These are phyloP conservation scores for Colletotrichum gigasporum DNA, from an alignment of 2,329 filamentous ascomycete genomes.

Conservation along the genomic window DNA sequence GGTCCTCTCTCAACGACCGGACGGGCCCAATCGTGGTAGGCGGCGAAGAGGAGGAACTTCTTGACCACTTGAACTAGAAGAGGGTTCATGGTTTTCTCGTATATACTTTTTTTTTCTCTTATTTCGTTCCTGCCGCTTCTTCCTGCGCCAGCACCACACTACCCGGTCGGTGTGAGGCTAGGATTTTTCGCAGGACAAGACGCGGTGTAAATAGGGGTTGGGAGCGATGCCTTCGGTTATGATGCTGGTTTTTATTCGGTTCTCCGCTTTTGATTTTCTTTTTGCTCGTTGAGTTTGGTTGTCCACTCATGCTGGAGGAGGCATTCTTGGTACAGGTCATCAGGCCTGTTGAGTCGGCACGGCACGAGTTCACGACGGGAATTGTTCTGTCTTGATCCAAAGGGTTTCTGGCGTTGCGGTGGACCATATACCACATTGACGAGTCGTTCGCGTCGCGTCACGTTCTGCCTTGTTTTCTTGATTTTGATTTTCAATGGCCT, in stretches of 20 bases:
- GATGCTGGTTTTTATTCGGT: not conserved
- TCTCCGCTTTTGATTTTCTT: not conserved
- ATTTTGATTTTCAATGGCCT: not conserved
- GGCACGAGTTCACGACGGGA: conserved; percentile 15
- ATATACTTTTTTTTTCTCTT: conserved; percentile 6
- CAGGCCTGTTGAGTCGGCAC: not conserved
- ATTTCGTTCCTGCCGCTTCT: not conserved
- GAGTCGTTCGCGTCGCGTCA: conserved; percentile 26
- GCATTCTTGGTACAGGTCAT: conserved; percentile 1
- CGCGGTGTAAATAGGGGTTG: conserved; percentile 23
- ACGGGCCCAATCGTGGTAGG: conserved; percentile 84
- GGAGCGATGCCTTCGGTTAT: not conserved
- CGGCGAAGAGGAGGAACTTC: conserved; percentile 68
- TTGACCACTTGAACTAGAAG: not conserved
- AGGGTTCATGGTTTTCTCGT: conserved; percentile 7
- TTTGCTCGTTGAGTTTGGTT: not conserved
- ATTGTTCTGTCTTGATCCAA: conserved; percentile 19
- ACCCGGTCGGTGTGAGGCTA: not conserved
- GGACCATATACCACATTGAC: conserved; percentile 31
- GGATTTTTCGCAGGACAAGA: not conserved
- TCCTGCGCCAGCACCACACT: not conserved
- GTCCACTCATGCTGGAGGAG: conserved; percentile 2
- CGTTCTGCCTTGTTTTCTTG: conserved; percentile 16
- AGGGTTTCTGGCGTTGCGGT: conserved; percentile 30
- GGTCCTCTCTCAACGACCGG: conserved; percentile 85